These are phyloP conservation scores for Lathyrus oleraceus DNA, from an alignment of 306 rosid genomes.

Conservation along the genomic window DNA sequence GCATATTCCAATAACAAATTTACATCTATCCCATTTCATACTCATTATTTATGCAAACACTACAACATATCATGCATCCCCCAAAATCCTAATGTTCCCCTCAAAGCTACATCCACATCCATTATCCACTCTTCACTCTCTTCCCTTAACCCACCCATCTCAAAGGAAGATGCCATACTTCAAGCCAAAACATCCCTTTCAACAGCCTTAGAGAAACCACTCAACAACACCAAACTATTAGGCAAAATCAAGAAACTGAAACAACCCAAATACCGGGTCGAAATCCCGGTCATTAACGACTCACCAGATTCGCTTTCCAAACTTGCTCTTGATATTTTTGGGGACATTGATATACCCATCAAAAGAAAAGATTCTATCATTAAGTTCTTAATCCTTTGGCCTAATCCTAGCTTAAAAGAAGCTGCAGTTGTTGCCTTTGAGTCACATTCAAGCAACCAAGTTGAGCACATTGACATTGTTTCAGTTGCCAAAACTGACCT, in stretches of 20 bases:
- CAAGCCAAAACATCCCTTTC: slow-evolving; percentile 85
- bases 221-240: slow-evolving; percentile 69
- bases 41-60: slow-evolving; percentile 29
- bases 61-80: slow-evolving; percentile 34
- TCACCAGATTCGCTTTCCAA: slow-evolving; percentile 64
- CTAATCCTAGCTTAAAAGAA: slow-evolving; percentile 44
- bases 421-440: slow-evolving; percentile 53
- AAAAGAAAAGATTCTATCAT: slow-evolving; percentile 65
- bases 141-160: slow-evolving; percentile 71
- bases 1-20: slow-evolving; percentile 32
- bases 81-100: slow-evolving; percentile 29
- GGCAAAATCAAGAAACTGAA: slow-evolving; percentile 63
- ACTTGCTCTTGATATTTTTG: slow-evolving; percentile 66
- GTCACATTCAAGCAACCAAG: slow-evolving; percentile 46
- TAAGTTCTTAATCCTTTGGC: slow-evolving; percentile 61
- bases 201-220: slow-evolving; percentile 70
- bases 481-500: slow-evolving; percentile 42
- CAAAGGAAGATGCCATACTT: slow-evolving; percentile 74
- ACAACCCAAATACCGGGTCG: slow-evolving; percentile 76
- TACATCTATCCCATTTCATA: slow-evolving; percentile 39
- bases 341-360: slow-evolving; percentile 58
- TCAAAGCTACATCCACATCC: slow-evolving; percentile 37
- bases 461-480: slow-evolving; percentile 56
- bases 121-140: slow-evolving; percentile 50
- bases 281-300: slow-evolving; percentile 77